A percentile compares a stretch with the other conserved stretches of the same genome.
Conservation (phyloP, 1,139 yeast species). For the Barnettozyma hawaiiensis region DNA sequence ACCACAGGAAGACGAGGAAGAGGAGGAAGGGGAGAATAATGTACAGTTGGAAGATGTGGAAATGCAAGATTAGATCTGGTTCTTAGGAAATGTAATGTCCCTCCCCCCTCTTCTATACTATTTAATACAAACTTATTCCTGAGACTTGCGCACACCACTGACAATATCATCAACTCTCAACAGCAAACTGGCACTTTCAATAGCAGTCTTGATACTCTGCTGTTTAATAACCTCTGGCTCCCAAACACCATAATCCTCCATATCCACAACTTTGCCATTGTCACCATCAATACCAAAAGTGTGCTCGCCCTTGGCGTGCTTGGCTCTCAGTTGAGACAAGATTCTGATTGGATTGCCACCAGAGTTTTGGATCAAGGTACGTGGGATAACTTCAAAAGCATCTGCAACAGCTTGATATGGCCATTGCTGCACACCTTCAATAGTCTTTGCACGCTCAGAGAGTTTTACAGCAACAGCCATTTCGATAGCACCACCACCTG, state of each 20-base stretch:
- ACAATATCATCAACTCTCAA: constrained; percentile 97
- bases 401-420: constrained; percentile 99
- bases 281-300: constrained; percentile 96
- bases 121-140: too few relatives aligned
- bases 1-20: constrained; percentile 11
- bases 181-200: constrained; percentile 92
- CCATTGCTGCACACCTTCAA: constrained; percentile 97
- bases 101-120: too few relatives aligned
- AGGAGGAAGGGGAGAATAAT: constrained; percentile 11
- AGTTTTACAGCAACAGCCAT: constrained; percentile 93
- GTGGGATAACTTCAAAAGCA: constrained; percentile 96
- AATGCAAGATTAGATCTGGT: constrained; percentile 2
- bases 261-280: constrained; percentile 87
- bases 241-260: constrained; percentile 96
- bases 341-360: constrained; percentile 95
- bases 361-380: constrained; percentile 94
- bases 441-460: constrained; percentile 83
- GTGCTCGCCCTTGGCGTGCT: constrained; percentile 83
- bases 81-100: not conserved
- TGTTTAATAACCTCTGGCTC: constrained; percentile 98
- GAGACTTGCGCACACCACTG: constrained; percentile 71
- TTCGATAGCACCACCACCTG: constrained; percentile 99
- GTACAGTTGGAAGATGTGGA: constrained; percentile 5
- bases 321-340: constrained; percentile 87
- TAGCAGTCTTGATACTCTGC: constrained; percentile 93